Base-by-base conservation (phyloP, 352 stramenopile genomes). In the Plasmopara muralis region DNA sequence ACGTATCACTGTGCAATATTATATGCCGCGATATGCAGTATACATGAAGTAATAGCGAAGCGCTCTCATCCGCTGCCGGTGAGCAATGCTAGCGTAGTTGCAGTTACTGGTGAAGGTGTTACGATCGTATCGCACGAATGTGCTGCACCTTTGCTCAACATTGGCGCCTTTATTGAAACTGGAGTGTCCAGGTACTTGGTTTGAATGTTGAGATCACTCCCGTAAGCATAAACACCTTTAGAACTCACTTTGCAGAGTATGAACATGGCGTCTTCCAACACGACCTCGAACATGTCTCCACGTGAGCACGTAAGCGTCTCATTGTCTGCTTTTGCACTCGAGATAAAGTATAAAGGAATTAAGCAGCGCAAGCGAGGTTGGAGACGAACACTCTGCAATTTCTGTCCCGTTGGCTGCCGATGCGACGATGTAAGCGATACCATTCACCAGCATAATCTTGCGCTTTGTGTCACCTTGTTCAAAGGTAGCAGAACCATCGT, bases 381-480 rank as follows among this genome's bases (percentile, higher is more conserved):
- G 56, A 44, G 43, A 46, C 38, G 60, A 53, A 18, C 57, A 70
- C 35, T 62, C 37, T 12, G 62, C 52, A 5, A 44, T 58, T 35
- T 48, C 37, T 1, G 43, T 18, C 2, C 40, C 47, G 25, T 42
- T 56, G 18, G 42, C 48, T 1, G 33, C 29, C 18, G 53, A 62
- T 6, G 63, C 66, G n/a, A 62, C 34, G 20, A 55, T 56, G 58
- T 71, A 74, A 20, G 62, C 66, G 52, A 70, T 52, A 8, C 63
- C 54, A 14, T 69, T 43, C 31, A 74, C 53, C 14, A 74, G 34
- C 47, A 60, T 16, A 40, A 68, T 62, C 30, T 52, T 65, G 43
- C 68, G 51, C 8, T 57, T 55, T 5, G 53, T 64, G 35, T 33
- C 25, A 13, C 53, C 52, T n/a, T 66, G 53, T 40, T 45, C 45